phyloP scores from a whole-genome alignment of 306 rosid genomes.

The Rubus parviflorus region DNA sequence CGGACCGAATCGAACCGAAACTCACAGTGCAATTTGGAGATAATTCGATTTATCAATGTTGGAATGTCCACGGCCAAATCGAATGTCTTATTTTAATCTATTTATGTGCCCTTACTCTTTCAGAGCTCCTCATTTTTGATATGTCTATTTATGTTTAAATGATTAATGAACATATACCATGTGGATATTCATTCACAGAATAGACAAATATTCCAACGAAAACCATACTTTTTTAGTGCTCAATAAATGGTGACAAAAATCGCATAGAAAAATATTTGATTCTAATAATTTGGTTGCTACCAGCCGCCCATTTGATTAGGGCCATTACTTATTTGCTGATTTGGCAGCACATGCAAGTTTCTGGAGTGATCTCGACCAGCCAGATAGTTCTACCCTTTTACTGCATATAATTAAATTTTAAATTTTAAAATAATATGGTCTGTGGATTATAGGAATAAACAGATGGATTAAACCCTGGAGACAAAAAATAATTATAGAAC shows the following conservation, averaged over 20 bases:
- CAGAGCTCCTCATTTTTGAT: no score
- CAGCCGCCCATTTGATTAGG: conserved; percentile 4
- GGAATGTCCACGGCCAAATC: not conserved
- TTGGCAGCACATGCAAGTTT: conserved; percentile 9
- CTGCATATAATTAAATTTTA: not conserved
- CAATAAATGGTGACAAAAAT: conserved; percentile 5
- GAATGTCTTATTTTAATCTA: not conserved
- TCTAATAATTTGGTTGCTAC: not conserved
- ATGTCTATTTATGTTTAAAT: not conserved
- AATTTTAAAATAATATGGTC: not conserved
- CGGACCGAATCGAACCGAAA: no score
- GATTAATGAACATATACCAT: not conserved
- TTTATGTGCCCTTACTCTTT: not conserved
- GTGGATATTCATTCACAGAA: not conserved
- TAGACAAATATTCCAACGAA: not conserved
- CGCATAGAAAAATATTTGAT: not conserved
- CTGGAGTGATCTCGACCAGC: not conserved
- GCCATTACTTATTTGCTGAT: not conserved
- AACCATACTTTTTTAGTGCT: not conserved
- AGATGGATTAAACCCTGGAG: not conserved
- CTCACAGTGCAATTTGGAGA: not conserved
- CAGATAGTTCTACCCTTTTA: not conserved
- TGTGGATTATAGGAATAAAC: not conserved
- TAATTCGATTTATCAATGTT: not conserved
- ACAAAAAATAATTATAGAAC: not conserved